A percentile compares a stretch with the other conserved stretches of the same genome.
Conservation (phyloP, 495 filamentous ascomycete species). For the Pyrenula massariospora region DNA sequence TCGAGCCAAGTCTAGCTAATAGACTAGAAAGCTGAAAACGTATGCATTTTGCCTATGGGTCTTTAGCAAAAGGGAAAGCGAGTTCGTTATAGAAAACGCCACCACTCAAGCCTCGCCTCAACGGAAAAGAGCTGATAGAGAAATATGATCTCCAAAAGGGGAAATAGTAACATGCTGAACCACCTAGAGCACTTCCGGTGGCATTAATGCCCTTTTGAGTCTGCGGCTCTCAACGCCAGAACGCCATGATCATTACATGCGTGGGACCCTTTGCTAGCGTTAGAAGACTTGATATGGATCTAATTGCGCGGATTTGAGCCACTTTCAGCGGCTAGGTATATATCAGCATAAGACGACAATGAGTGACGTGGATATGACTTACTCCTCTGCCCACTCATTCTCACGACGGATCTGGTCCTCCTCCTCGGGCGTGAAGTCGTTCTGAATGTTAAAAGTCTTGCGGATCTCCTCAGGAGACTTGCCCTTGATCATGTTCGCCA, state of each 20-base stretch:
- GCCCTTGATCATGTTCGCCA: constrained; percentile 66
- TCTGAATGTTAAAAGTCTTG: constrained; percentile 66
- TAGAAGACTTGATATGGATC: neutral
- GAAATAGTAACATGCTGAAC: neutral
- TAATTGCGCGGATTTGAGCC: neutral
- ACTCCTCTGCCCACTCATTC: constrained; percentile 67
- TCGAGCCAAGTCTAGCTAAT: too few relatives aligned
- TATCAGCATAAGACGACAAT: constrained; percentile 8
- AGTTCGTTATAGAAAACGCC: too few relatives aligned
- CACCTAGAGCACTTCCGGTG: neutral
- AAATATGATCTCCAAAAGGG: too few relatives aligned
- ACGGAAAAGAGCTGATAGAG: too few relatives aligned
- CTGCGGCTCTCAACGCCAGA: neutral
- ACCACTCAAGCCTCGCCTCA: too few relatives aligned
- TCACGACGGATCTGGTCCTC: constrained; percentile 61
- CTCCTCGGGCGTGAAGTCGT: constrained; percentile 66
- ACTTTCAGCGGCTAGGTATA: constrained; percentile 23
- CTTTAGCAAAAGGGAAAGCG: too few relatives aligned
- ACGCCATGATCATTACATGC: neutral
- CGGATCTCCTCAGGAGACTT: constrained; percentile 65
- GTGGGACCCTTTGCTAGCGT: neutral
- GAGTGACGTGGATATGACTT: constrained; percentile 12
- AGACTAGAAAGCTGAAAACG: too few relatives aligned
- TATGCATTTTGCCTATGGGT: too few relatives aligned
- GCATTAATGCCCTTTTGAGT: neutral